Evolutionary conservation across 805 yeast species (phyloP), one percentile per base, ranked within the genome.

Genomic region (Yarrowia sp.): DNA sequence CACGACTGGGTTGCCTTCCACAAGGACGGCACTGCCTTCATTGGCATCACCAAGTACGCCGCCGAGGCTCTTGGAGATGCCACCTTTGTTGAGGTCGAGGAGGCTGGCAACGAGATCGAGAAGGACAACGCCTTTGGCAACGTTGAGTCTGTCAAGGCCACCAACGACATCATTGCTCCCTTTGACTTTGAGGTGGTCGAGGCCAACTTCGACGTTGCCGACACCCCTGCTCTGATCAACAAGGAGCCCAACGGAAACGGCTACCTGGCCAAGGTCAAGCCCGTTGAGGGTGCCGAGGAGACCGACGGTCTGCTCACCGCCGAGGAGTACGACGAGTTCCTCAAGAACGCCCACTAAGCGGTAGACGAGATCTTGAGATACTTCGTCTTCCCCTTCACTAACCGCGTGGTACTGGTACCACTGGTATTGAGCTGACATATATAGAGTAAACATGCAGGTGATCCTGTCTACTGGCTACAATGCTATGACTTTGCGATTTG

Each of bases 21-120:
- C 77, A 85, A 85, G 34, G 97, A 93, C 78, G 91, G 91, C 70
- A 82, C 87, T 50, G 89, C 94, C 1, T 92, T 88, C 74, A 82
- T 94, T 68, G 99, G 99, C 38, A 92, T 95, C 78, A 92, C 99
- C 68, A 86, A 85, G 74, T 93, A 95, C 76, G 99, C 99, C 19
- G 89, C 97, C 24, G 97, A 92, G 75, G 96, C 98, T 9, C 85
- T 95, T 70, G 99, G 99, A 53, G 99, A 95, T 79, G 96, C 96
- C 68, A 96, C 98, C 4, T 95, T 84, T 77, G 89, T 93, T 69
- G 99, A 95, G 79, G 83, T 94, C 73, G 96, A 97, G 56, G 93
- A 88, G 72, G 85, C 84, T 46, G 90, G 88, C 47, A 84, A 83
- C 47, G 80, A 75, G 38, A 82, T 88, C 68, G 87, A 82, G 68